These are phyloP conservation scores for Hemileia vastatrix DNA, from an alignment of 1,284 basidiomycete species.

Conservation along the genomic window DNA sequence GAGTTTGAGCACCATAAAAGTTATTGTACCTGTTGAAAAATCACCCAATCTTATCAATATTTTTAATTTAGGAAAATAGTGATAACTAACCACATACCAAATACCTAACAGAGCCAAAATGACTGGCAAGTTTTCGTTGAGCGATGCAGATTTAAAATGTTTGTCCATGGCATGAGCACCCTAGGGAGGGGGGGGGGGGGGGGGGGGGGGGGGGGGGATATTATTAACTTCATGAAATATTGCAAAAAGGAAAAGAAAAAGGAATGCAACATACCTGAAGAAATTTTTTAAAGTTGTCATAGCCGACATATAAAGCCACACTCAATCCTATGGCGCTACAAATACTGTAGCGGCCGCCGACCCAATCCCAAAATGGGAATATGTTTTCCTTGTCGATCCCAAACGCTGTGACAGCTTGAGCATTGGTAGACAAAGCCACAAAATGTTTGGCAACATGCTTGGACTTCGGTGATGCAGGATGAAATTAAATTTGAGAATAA, in stretches of 20 bases:
- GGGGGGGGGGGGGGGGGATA: not conserved
- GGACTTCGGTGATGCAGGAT: not conserved
- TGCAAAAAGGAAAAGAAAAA: not conserved
- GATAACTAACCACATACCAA: conserved; percentile 91
- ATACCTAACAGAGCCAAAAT: conserved; percentile 82
- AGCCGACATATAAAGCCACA: conserved; percentile 86
- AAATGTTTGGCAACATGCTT: conserved; percentile 98
- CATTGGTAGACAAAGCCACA: conserved; percentile 94
- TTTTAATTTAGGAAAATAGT: too few relatives aligned
- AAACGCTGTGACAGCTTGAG: conserved; percentile 84
- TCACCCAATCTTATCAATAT: too few relatives aligned
- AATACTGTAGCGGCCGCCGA: conserved; percentile 92
- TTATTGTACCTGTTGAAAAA: conserved; percentile 7
- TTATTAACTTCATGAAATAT: not conserved
- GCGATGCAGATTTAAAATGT: conserved; percentile 79
- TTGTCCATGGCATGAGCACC: conserved; percentile 97
- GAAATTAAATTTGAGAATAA: not conserved
- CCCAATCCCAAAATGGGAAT: conserved; percentile 99
- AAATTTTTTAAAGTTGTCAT: conserved; percentile 83
- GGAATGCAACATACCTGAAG: conserved; percentile 47
- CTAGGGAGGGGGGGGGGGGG: conserved; percentile 28
- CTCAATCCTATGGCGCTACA: conserved; percentile 97
- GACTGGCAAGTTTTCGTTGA: conserved; percentile 87
- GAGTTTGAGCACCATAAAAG: conserved; percentile 63
- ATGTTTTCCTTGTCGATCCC: conserved; percentile 88